Conservation (phyloP, 768 basidiomycete genomes). For the Gloeopeniophorella convolvens region DNA sequence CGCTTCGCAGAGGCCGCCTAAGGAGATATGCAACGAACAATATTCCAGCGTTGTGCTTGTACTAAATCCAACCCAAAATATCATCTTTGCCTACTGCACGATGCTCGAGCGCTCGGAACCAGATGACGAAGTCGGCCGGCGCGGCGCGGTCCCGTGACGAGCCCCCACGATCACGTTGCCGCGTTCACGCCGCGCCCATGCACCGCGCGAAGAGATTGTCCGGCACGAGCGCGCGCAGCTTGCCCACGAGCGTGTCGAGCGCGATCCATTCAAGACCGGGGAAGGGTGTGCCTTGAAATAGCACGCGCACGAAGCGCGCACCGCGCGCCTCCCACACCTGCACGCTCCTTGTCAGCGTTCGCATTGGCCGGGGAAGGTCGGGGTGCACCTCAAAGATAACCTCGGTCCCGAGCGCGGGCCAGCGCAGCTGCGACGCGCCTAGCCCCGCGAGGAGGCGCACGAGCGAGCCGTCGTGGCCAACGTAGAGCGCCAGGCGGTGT, state of each 20-base stretch:
- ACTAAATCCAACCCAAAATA: no score
- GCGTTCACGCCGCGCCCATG: no score
- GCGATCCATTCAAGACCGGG: slow-evolving; percentile 32
- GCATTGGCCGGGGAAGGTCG: neutral
- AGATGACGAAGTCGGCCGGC: no score
- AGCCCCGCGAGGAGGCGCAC: slow-evolving; percentile 34
- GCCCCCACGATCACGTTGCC: no score
- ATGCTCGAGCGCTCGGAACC: no score
- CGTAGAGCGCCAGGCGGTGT: slow-evolving; percentile 35
- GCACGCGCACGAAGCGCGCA: slow-evolving; percentile 34
- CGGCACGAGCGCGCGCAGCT: slow-evolving; percentile 32
- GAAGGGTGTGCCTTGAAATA: slow-evolving; percentile 40
- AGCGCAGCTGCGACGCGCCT: slow-evolving; percentile 32
- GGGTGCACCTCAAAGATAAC: slow-evolving; percentile 38
- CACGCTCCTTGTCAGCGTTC: neutral
- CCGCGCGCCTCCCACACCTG: slow-evolving; percentile 35
- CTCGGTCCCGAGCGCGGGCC: slow-evolving; percentile 44
- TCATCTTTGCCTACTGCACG: no score
- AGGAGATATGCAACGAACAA: slow-evolving; percentile 1
- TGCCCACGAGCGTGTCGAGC: slow-evolving; percentile 31
- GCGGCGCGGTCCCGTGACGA: no score
- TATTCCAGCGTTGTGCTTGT: no score
- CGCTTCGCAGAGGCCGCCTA: slow-evolving; percentile 36
- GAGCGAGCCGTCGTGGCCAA: slow-evolving; percentile 46
- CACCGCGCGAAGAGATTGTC: slow-evolving; percentile 27